These are phyloP conservation scores for Neophaeococcomyces mojaviensis DNA, from an alignment of 2,329 filamentous ascomycete species.

Conservation along the genomic window DNA sequence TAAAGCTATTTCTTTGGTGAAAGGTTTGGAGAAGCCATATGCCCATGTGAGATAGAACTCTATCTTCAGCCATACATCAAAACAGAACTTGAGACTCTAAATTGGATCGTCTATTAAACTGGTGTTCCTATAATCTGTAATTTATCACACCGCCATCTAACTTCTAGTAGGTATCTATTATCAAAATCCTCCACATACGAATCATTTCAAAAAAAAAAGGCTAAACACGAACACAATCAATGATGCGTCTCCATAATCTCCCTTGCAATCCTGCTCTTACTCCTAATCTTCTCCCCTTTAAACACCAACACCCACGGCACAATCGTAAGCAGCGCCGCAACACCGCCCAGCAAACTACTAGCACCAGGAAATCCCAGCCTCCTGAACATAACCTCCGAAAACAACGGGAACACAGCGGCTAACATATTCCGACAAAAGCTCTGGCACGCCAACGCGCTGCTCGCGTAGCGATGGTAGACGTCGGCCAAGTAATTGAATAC, in stretches of 20 bases:
- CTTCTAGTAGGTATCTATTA: too few relatives aligned
- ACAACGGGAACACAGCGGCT: slow-evolving; percentile 71
- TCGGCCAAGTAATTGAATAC: slow-evolving; percentile 93
- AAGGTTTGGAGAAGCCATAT: too few relatives aligned
- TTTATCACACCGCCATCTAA: too few relatives aligned
- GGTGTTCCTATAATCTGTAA: too few relatives aligned
- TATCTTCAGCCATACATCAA: too few relatives aligned
- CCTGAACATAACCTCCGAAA: slow-evolving; percentile 65
- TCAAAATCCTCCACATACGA: too few relatives aligned
- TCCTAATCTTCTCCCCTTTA: slow-evolving; percentile 67
- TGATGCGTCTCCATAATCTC: slow-evolving; percentile 16
- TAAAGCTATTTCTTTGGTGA: too few relatives aligned
- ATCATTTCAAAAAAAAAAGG: too few relatives aligned
- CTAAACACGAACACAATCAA: not conserved
- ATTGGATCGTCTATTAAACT: too few relatives aligned
- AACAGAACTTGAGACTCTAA: too few relatives aligned
- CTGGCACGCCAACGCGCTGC: slow-evolving; percentile 77
- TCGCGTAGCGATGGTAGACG: slow-evolving; percentile 76
- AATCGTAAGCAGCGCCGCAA: slow-evolving; percentile 58
- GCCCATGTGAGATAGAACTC: too few relatives aligned
- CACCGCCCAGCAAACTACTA: slow-evolving; percentile 66
- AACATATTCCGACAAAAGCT: slow-evolving; percentile 79
- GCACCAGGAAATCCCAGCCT: slow-evolving; percentile 64
- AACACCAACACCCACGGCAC: slow-evolving; percentile 85
- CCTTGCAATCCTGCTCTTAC: slow-evolving; percentile 69